phyloP scores from a whole-genome alignment of 2,329 filamentous ascomycete species.

The Colletotrichum sp. region DNA sequence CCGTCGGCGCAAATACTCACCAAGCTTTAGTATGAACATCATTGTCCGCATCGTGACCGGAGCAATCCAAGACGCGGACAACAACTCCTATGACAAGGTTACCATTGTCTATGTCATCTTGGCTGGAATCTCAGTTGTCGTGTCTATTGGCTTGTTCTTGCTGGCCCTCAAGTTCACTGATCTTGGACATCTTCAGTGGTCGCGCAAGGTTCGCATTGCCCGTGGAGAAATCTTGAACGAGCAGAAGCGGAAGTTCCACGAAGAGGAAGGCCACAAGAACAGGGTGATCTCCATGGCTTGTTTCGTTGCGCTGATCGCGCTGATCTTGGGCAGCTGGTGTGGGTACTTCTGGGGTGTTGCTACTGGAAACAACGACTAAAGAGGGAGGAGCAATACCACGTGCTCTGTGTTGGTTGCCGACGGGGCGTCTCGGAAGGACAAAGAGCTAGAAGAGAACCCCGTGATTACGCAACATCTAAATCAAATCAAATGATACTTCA shows the following conservation, averaged over 20 bases:
- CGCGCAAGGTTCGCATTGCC: constrained; percentile 53
- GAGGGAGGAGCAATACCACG: background rate
- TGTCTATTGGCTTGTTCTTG: constrained; percentile 46
- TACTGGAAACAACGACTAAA: constrained; percentile 50
- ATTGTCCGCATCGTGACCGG: constrained; percentile 63
- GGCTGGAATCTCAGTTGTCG: constrained; percentile 51
- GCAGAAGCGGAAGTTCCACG: constrained; percentile 36
- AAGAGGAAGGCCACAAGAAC: constrained; percentile 40
- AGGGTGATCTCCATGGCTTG: constrained; percentile 44
- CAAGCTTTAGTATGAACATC: constrained; percentile 56
- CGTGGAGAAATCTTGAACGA: constrained; percentile 46
- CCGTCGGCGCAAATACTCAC: background rate
- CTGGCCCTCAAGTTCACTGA: constrained; percentile 35
- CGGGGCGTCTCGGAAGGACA: background rate
- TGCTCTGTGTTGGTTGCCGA: background rate
- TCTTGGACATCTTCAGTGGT: constrained; percentile 61
- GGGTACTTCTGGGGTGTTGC: constrained; percentile 67
- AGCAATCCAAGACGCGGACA: constrained; percentile 61
- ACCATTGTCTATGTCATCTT: constrained; percentile 61
- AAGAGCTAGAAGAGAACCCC: background rate
- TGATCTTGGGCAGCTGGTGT: constrained; percentile 57
- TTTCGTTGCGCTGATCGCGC: constrained; percentile 46
- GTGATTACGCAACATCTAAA: background rate
- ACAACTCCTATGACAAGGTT: constrained; percentile 60
- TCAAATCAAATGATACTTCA: background rate